Evolutionary conservation across 352 stramenopile species (phyloP).

Genomic region (Globisporangium iwayamae): DNA sequence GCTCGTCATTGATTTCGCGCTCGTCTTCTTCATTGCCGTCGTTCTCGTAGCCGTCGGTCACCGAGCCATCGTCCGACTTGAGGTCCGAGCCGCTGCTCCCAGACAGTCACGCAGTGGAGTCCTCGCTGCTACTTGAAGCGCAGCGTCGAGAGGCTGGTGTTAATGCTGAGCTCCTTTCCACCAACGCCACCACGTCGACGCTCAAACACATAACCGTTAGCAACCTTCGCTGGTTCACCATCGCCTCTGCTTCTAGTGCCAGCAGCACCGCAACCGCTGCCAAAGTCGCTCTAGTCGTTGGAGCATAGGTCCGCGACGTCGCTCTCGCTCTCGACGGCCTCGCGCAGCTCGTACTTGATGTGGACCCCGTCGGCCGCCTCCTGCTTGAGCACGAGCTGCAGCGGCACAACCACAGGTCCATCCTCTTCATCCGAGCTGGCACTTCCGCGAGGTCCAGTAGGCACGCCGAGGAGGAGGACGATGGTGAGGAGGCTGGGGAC

Average conservation of each 20-base stretch:
- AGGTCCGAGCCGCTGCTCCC: not conserved
- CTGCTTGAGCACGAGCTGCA: slow-evolving; percentile 7
- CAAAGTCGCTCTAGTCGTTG: not conserved
- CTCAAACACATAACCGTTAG: not conserved
- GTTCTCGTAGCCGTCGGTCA: not conserved
- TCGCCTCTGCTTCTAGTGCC: not conserved
- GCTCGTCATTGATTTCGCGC: too few relatives aligned
- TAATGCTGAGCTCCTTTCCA: not conserved
- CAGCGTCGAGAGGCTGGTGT: not conserved
- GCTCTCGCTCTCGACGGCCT: not conserved
- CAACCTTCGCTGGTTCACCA: not conserved
- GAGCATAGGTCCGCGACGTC: not conserved
- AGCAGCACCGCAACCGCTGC: not conserved
- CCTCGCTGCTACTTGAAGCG: slow-evolving; percentile 2
- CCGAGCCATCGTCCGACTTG: not conserved
- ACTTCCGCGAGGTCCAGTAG: slow-evolving; percentile 10
- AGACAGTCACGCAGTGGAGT: not conserved
- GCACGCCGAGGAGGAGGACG: not conserved
- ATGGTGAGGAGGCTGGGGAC: not conserved
- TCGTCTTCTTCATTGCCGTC: slow-evolving; percentile 6
- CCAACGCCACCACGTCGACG: not conserved
- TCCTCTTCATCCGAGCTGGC: slow-evolving; percentile 13
- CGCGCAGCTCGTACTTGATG: slow-evolving; percentile 7
- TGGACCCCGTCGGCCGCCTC: not conserved
- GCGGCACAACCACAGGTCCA: not conserved